Conservation (phyloP, 2,329 filamentous ascomycete species). For the Plenodomus tracheiphilus region DNA sequence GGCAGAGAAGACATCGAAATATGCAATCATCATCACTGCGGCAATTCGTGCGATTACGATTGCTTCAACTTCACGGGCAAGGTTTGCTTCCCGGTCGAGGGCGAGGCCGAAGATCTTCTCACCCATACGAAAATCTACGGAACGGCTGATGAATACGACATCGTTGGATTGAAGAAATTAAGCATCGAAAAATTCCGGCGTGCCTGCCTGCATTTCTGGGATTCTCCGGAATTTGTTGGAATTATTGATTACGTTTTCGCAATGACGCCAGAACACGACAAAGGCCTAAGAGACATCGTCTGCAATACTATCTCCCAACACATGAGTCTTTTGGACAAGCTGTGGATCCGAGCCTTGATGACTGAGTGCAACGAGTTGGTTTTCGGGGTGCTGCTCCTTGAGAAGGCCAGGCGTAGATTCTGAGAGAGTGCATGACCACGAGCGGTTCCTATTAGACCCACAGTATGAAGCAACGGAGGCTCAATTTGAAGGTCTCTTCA, state of each 20-base stretch:
- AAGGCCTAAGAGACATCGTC: conserved; percentile 26
- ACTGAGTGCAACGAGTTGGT: conserved; percentile 1
- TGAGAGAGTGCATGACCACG: no score
- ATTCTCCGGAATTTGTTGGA: conserved; percentile 20
- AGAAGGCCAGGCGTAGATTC: no score
- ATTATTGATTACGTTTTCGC: conserved; percentile 23
- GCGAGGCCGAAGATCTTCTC: not conserved
- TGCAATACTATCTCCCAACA: conserved; percentile 23
- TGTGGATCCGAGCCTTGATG: conserved; percentile 1
- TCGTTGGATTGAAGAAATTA: conserved; percentile 3
- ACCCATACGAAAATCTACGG: conserved; percentile 5
- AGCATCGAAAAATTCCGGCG: conserved; percentile 1
- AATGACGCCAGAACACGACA: conserved; percentile 15
- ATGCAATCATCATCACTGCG: no score
- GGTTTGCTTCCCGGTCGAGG: not conserved
- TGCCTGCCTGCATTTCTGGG: conserved; percentile 5
- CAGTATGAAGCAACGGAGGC: no score
- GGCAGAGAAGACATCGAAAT: no score
- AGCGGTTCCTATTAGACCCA: no score
- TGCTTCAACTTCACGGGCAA: not conserved
- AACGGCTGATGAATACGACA: conserved; percentile 3
- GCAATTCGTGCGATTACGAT: no score
- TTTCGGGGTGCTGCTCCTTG: not conserved
- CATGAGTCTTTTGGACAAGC: conserved; percentile 1
- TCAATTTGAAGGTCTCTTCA: no score